Evolutionary conservation across 108 stramenopile species (phyloP), one percentile per base, ranked within the genome.

Genomic region (Nitzschia sp.): DNA sequence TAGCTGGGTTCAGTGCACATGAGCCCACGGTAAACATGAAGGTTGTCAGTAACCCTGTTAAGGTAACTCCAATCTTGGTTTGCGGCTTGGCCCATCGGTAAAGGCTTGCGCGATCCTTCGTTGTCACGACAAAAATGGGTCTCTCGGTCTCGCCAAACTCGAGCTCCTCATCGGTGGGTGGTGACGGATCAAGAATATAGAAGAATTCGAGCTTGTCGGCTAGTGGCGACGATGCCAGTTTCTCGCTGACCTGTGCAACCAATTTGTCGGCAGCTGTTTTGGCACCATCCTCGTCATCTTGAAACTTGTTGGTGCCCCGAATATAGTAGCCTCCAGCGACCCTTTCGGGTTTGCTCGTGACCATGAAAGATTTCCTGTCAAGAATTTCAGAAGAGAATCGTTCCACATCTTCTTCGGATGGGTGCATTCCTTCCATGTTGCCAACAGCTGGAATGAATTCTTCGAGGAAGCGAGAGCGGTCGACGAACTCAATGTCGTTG

Each of bases 291-390:
- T 65, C 71, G 23, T 78, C 53, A 22, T 69, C 50, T 57, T 59
- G 55, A 45, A 76, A 38, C 23, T 44, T 35, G 50, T 83, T 83
- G 30, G 56, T 59, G 17, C 89, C 89, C 6, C 85, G 78, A 22
- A 91, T 78, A 41, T 87, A 74, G 50, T 77, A 91, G 50, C 89
- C 89, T 29, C 89, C 89, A 17, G 82, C 68, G 30, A 91, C 78
- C 25, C 67, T 45, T 58, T 88, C 83, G 3, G 85, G 89, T 61
- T 91, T 88, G 28, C 80, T 72, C 25, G 72, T 72, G 3, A 85
- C 85, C 72, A 80, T 83, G 32, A 85, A 91, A 2, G 67, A 67
- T 34, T 79, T 82, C 21, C 65, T 69, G 22, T 68, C 72, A 53
- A 89, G 58, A 26, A 85, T 57, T 30, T 89, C 78, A 9, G 28